phyloP scores from a whole-genome alignment of 176 grass and related monocot species.

The Puccinellia tenuiflora region DNA sequence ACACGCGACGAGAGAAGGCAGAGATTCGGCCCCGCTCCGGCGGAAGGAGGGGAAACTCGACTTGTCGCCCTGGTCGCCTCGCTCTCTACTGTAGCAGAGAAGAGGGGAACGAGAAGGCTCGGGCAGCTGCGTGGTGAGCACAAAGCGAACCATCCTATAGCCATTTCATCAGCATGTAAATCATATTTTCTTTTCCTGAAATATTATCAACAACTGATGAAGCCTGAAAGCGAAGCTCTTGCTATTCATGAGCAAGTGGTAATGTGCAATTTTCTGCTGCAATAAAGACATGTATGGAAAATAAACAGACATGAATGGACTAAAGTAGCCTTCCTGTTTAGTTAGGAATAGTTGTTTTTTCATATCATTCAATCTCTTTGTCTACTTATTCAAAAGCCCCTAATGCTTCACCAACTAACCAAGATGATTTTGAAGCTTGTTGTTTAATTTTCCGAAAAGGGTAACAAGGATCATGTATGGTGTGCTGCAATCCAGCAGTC shows the following conservation, averaged over 20 bases:
- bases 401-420: not conserved
- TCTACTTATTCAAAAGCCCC: not conserved
- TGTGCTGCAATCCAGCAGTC: not conserved
- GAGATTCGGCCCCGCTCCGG: too few species aligned
- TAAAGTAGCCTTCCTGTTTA: not conserved
- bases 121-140: conserved; percentile 45
- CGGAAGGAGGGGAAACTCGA: too few species aligned
- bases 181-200: not conserved
- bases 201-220: not conserved
- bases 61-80: too few species aligned
- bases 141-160: conserved; percentile 22
- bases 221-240: not conserved
- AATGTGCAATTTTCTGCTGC: not conserved
- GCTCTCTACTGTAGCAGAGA: too few species aligned
- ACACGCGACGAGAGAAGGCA: too few species aligned
- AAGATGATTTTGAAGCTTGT: not conserved
- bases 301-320: not conserved
- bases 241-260: not conserved
- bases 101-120: too few species aligned
- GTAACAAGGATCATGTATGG: not conserved
- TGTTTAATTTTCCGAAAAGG: not conserved
- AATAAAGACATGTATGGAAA: not conserved
- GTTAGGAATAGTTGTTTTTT: not conserved
- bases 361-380: not conserved
- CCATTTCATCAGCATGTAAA: not conserved